These are phyloP conservation scores for Ophiocordyceps camponoti-saundersi DNA, from an alignment of 2,329 filamentous ascomycete species.

Conservation along the genomic window DNA sequence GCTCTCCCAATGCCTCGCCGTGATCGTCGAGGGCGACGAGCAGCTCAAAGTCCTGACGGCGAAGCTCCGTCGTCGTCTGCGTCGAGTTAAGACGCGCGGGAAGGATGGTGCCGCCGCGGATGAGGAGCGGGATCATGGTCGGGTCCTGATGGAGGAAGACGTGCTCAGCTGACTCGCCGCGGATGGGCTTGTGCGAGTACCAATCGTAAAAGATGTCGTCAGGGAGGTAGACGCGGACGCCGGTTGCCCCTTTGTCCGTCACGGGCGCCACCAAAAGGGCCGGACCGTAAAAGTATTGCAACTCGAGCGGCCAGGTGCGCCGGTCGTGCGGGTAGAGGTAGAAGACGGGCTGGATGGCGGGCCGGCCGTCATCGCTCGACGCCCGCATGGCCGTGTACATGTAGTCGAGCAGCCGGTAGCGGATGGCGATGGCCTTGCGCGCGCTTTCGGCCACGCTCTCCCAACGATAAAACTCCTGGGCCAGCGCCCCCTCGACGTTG, in stretches of 20 bases:
- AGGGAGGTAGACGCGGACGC: slow-evolving; percentile 30
- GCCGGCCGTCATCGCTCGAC: slow-evolving; percentile 42
- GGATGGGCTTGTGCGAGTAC: slow-evolving; percentile 28
- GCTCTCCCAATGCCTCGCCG: slow-evolving; percentile 45
- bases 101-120: slow-evolving; percentile 48
- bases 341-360: slow-evolving; percentile 53
- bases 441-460: slow-evolving; percentile 44
- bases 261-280: slow-evolving; percentile 32
- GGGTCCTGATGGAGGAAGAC: slow-evolving; percentile 17
- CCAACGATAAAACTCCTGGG: slow-evolving; percentile 58
- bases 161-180: slow-evolving; percentile 21
- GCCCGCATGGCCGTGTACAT: slow-evolving; percentile 55
- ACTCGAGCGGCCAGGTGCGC: slow-evolving; percentile 26
- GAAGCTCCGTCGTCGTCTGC: slow-evolving; percentile 47
- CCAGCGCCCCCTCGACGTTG: slow-evolving; percentile 24
- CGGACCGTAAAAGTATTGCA: slow-evolving; percentile 33
- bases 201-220: slow-evolving; percentile 32
- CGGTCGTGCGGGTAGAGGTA: slow-evolving; percentile 46
- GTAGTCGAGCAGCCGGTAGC: slow-evolving; percentile 72
- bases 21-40: slow-evolving; percentile 47
- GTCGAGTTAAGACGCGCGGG: slow-evolving; percentile 37
- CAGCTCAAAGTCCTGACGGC: slow-evolving; percentile 51
- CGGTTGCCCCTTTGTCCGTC: slow-evolving; percentile 23
- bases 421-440: slow-evolving; percentile 48
- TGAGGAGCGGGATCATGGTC: slow-evolving; percentile 45